phyloP scores from a whole-genome alignment of 208 protist genomes.

The Acanthamoeba culbertsoni region DNA sequence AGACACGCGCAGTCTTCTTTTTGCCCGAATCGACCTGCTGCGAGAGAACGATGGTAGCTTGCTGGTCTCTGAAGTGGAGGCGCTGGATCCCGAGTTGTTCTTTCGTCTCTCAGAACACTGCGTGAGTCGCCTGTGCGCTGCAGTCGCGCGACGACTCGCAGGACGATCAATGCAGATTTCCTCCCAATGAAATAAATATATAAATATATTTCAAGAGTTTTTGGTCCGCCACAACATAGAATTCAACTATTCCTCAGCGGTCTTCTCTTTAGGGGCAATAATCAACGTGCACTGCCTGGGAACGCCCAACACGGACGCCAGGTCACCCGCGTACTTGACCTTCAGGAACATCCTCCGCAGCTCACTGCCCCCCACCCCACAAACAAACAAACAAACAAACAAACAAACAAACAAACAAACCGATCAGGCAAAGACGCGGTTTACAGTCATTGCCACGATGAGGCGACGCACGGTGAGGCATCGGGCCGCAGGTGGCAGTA shows the following conservation, averaged over 20 bases:
- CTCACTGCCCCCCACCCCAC: not conserved
- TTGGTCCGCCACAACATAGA: not conserved
- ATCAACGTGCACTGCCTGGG: slow-evolving; percentile 6
- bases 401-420: too few relatives aligned
- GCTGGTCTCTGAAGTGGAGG: slow-evolving; percentile 34
- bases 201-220: not conserved
- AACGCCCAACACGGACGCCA: slow-evolving; percentile 30
- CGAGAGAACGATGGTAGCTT: not conserved
- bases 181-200: too few relatives aligned
- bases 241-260: not conserved
- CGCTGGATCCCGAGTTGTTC: slow-evolving; percentile 26
- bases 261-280: not conserved
- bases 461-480: not conserved
- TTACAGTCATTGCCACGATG: not conserved
- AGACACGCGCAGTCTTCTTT: not conserved
- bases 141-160: too few relatives aligned
- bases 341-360: not conserved
- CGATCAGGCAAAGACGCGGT: not conserved
- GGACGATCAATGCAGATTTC: too few relatives aligned
- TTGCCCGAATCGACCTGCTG: not conserved
- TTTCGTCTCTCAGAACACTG: not conserved
- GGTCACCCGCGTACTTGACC: slow-evolving; percentile 8
- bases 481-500: slow-evolving; percentile 14
- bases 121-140: too few relatives aligned
- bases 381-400: too few relatives aligned